Percentiles rank a stretch among this genome's conserved stretches.
Conservation (phyloP, 2,329 filamentous ascomycete species). For the Emmonsiellopsis sp. region DNA sequence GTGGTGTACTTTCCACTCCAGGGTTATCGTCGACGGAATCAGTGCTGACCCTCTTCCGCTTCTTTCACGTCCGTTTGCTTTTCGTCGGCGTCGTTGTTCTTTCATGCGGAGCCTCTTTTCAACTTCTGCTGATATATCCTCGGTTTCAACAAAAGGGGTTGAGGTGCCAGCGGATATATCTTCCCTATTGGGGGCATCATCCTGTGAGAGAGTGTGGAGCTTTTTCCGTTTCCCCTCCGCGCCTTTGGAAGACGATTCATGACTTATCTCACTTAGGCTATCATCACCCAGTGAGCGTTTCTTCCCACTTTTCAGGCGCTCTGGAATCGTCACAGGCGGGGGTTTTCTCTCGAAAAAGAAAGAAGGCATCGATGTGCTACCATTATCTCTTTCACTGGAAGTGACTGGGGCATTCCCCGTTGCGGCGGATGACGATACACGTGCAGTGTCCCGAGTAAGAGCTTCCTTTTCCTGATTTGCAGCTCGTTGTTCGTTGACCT, state of each 20-base stretch:
- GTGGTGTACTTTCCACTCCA: conserved; percentile 3
- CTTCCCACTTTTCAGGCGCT: conserved; percentile 8
- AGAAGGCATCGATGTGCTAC: conserved; percentile 1
- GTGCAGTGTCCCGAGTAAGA: not conserved
- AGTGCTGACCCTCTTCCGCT: conserved; percentile 32
- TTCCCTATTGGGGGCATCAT: not conserved
- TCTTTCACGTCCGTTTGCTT: conserved; percentile 29
- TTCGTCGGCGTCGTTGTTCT: conserved; percentile 28
- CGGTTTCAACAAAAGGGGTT: conserved; percentile 21
- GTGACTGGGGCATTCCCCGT: not conserved
- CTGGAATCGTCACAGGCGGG: conserved; percentile 9
- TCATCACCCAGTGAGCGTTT: conserved; percentile 17
- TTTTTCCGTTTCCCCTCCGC: conserved; percentile 18
- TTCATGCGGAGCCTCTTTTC: conserved; percentile 35
- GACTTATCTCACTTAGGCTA: conserved; percentile 7
- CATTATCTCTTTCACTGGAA: not conserved
- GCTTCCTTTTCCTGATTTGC: not conserved
- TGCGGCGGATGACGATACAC: not conserved
- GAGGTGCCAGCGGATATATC: not conserved
- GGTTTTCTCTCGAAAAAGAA: conserved; percentile 14
- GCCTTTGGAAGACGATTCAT: not conserved
- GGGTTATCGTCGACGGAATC: conserved; percentile 19
- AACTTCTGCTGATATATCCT: conserved; percentile 39
- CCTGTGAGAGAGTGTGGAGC: conserved; percentile 3
- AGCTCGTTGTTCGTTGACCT: conserved; percentile 9